Evolutionary conservation across 2,329 filamentous ascomycete genomes (phyloP).

Genomic region (Aspergillus phoenicis): DNA sequence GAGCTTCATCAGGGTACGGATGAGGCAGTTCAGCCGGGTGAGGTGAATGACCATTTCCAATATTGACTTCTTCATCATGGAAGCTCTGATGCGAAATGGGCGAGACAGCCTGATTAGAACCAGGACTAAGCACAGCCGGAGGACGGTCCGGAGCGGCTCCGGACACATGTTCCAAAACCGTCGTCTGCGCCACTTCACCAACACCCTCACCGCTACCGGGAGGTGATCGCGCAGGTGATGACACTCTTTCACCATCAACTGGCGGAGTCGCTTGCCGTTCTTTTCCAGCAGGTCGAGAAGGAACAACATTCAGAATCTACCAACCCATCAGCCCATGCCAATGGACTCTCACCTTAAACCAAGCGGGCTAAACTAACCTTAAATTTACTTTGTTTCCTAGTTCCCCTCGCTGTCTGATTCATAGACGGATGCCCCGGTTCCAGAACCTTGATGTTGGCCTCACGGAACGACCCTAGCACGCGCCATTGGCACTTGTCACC

Average conservation of each 20-base stretch:
- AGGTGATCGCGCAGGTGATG: not conserved
- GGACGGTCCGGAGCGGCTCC: not conserved
- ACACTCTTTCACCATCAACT: not conserved
- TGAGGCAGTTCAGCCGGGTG: not conserved
- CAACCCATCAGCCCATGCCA: not conserved
- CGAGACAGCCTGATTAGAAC: not conserved
- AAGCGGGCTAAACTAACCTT: slow-evolving; percentile 14
- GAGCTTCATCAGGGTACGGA: not conserved
- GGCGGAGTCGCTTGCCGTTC: not conserved
- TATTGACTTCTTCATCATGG: not conserved
- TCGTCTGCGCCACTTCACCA: not conserved
- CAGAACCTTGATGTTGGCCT: slow-evolving; percentile 34
- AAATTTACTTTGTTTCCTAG: slow-evolving; percentile 27
- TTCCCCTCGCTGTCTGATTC: slow-evolving; percentile 26
- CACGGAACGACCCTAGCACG: slow-evolving; percentile 33
- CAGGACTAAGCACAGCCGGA: not conserved
- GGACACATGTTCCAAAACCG: not conserved
- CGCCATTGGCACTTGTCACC: slow-evolving; percentile 37
- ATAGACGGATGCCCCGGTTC: slow-evolving; percentile 35
- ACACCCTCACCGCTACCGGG: not conserved
- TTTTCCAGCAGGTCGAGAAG: not conserved
- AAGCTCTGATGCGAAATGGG: not conserved
- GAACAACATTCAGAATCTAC: slow-evolving; percentile 28
- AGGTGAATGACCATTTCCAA: not conserved
- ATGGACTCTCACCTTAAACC: not conserved